phyloP scores from a whole-genome alignment of 176 grass and related monocot species.

The Tillandsia leiboldiana region DNA sequence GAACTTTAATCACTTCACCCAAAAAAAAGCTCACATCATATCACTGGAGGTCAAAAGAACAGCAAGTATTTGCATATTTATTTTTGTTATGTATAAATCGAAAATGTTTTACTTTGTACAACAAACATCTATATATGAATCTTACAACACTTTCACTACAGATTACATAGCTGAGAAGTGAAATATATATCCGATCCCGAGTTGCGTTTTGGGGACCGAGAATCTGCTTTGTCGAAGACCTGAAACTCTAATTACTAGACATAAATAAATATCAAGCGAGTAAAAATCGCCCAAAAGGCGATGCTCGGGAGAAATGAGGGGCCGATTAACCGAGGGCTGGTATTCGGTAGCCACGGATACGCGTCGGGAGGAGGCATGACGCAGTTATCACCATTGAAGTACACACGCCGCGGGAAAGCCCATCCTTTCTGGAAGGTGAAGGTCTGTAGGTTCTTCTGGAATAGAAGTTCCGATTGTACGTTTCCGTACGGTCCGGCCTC shows the following conservation, averaged over 20 bases:
- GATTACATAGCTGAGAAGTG: too few relatives aligned
- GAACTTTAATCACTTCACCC: too few relatives aligned
- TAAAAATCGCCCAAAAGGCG: not conserved
- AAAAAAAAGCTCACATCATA: too few relatives aligned
- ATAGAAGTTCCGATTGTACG: slow-evolving; percentile 57
- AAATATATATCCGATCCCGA: too few relatives aligned
- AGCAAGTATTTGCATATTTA: too few relatives aligned
- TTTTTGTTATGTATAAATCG: too few relatives aligned
- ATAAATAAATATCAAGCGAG: not conserved
- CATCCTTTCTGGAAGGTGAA: slow-evolving; percentile 62
- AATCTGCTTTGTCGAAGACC: not conserved
- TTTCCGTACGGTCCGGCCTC: slow-evolving; percentile 53
- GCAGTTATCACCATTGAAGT: slow-evolving; percentile 75
- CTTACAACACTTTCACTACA: too few relatives aligned
- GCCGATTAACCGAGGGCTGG: slow-evolving; percentile 19
- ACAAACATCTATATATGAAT: too few relatives aligned
- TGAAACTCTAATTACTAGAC: not conserved
- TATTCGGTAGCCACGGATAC: slow-evolving; percentile 52
- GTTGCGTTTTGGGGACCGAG: not conserved
- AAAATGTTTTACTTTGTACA: too few relatives aligned
- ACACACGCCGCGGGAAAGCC: slow-evolving; percentile 58
- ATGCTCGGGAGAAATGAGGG: not conserved
- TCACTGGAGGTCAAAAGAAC: too few relatives aligned
- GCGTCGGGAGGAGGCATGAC: slow-evolving; percentile 58
- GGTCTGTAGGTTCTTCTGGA: slow-evolving; percentile 29